Percentiles rank a stretch among this genome's conserved stretches.
Evolutionary conservation across 129 eudicot genomes (phyloP).

Genomic region (Pulicaria dysenterica): DNA sequence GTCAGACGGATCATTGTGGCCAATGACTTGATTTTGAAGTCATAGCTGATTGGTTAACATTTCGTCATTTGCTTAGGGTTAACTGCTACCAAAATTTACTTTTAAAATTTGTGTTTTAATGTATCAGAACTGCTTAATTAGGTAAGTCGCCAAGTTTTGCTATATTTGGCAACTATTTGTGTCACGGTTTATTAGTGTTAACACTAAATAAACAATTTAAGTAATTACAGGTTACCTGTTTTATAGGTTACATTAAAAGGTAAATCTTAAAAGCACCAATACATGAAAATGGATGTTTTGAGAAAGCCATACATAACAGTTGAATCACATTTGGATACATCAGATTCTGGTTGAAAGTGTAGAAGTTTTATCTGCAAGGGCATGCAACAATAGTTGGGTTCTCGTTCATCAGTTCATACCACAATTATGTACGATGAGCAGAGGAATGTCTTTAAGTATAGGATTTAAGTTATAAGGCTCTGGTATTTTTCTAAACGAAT

Average conservation of each 20-base stretch:
- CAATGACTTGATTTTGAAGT: not conserved
- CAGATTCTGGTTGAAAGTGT: not conserved
- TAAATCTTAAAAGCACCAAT: too few species aligned
- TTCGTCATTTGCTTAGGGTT: not conserved
- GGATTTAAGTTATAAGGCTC: not conserved
- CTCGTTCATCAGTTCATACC: not conserved
- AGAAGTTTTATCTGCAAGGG: not conserved
- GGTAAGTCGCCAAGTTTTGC: too few species aligned
- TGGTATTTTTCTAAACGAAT: not conserved
- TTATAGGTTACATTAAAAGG: too few species aligned
- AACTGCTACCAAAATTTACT: too few species aligned
- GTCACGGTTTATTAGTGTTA: too few species aligned
- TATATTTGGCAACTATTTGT: too few species aligned
- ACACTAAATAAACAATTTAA: too few species aligned
- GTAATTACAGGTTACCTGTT: too few species aligned
- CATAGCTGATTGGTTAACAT: not conserved
- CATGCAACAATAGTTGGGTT: constrained; percentile 17
- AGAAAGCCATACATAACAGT: not conserved
- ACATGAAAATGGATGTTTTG: too few species aligned
- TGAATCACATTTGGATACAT: not conserved
- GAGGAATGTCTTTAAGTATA: not conserved
- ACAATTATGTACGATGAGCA: not conserved
- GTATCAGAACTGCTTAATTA: too few species aligned
- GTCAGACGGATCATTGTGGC: constrained; percentile 19
- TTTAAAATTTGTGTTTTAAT: too few species aligned